These are phyloP conservation scores for Eutypa lata DNA, from an alignment of 2,329 filamentous ascomycete genomes.

Conservation along the genomic window DNA sequence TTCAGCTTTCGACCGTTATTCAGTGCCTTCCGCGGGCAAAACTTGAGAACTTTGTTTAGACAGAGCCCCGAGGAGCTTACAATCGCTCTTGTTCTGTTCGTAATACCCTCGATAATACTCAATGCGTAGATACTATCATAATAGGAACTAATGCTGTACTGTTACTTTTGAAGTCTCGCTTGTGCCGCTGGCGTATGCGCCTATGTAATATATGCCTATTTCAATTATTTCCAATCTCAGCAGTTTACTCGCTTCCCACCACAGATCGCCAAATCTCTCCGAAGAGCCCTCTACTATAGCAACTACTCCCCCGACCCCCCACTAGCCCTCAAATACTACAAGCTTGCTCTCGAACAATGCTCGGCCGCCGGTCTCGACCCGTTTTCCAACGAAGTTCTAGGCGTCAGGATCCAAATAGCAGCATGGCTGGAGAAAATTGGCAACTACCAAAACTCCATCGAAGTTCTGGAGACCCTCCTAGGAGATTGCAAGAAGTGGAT, in stretches of 20 bases:
- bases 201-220: slow-evolving; percentile 45
- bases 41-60: slow-evolving; percentile 34
- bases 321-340: slow-evolving; percentile 79
- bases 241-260: slow-evolving; percentile 62
- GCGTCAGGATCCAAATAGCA: slow-evolving; percentile 80
- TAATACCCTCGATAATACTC: neutral
- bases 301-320: slow-evolving; percentile 73
- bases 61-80: slow-evolving; percentile 43
- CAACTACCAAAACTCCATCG: slow-evolving; percentile 66
- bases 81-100: slow-evolving; percentile 40
- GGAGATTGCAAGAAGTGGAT: slow-evolving; percentile 65
- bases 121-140: neutral
- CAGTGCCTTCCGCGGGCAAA: slow-evolving; percentile 35
- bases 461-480: slow-evolving; percentile 75
- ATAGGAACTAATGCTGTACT: slow-evolving; percentile 17
- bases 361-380: slow-evolving; percentile 75
- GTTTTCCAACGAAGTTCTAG: slow-evolving; percentile 86
- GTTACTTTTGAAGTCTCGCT: slow-evolving; percentile 30
- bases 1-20: slow-evolving; percentile 33
- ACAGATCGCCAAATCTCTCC: slow-evolving; percentile 71
- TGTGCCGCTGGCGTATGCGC: slow-evolving; percentile 28
- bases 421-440: slow-evolving; percentile 75
- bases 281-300: slow-evolving; percentile 82
- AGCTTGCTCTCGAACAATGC: slow-evolving; percentile 71
- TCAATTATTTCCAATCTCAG: slow-evolving; percentile 52